Evolutionary conservation across 192 early-diverging fungal species (phyloP).

Genomic region (Polychytrium aggregatum): DNA sequence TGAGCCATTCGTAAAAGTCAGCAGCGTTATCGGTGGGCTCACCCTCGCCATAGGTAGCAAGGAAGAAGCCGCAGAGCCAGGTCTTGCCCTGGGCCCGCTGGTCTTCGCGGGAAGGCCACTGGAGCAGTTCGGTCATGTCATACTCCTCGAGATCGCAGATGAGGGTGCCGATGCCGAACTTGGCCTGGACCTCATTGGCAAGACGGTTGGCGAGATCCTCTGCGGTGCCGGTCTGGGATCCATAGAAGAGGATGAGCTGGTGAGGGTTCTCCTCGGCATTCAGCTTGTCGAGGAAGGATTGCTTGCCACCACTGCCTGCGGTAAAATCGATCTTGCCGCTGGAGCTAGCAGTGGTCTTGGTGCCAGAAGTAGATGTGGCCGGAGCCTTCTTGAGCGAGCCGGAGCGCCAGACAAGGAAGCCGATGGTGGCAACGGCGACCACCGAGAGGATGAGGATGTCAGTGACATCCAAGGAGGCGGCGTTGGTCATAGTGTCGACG

Average conservation of each 20-base stretch:
- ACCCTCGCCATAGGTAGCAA: constrained; percentile 97
- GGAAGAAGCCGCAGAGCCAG: constrained; percentile 71
- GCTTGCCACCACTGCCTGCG: constrained; percentile 12
- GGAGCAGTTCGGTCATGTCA: constrained; percentile 73
- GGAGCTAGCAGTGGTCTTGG: neutral
- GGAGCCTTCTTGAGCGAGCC: neutral
- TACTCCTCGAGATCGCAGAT: constrained; percentile 84
- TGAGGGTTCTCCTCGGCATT: constrained; percentile 7
- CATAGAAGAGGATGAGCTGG: constrained; percentile 82
- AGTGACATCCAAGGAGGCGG: constrained; percentile 7
- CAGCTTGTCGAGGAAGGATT: constrained; percentile 28
- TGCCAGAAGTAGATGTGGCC: neutral
- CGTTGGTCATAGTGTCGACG: neutral
- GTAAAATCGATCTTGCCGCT: neutral
- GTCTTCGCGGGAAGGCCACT: constrained; percentile 41
- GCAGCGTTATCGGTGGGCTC: constrained; percentile 97
- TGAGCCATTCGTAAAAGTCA: constrained; percentile 83
- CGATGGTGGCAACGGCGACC: constrained; percentile 11
- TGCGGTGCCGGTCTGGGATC: constrained; percentile 97
- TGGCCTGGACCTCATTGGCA: constrained; percentile 70
- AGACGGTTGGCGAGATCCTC: constrained; percentile 93
- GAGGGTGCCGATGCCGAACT: constrained; percentile 61
- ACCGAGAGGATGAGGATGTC: constrained; percentile 20
- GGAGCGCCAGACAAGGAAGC: constrained; percentile 9
- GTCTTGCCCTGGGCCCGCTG: constrained; percentile 24